Base-by-base conservation (phyloP, 2,329 filamentous ascomycete genomes). In the Apiospora sp. region DNA sequence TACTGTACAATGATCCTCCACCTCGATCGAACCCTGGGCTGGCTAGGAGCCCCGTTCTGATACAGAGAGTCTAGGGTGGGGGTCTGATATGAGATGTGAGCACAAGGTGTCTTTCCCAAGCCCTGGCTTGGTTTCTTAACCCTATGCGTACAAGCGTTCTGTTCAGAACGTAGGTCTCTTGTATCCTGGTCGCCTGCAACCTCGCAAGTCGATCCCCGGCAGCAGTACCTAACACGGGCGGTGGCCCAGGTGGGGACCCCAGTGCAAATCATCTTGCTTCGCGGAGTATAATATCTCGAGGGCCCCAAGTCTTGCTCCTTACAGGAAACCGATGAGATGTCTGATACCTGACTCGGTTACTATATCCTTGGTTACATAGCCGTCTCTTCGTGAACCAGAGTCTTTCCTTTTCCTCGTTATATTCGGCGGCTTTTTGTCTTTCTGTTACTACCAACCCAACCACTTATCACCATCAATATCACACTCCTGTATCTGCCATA, bases 21-120 rank as follows among this genome's bases (percentile, higher is more conserved):
- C 34, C 34, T 64, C 58, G 58, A 64, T 64, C 58, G 58, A n/a
- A 64, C 58, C 54, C 58, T 64, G 58, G 58, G 58, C 58, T 41
- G 34, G 19, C 34, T 64, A 37, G 19, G 58, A 64, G 58, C 58
- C 58, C 58, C 58, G 34, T 64, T 4, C 58, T 64, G 58, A 64
- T 64, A 64, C 58, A 64, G 30, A 64, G 58, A 46, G 67, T 44
- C 67, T 34, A 13, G 67, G 67, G 67, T 68, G 67, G 67, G 67
- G 67, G 67, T 68, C 67, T 68, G 41, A 68, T 68, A 68, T 48
- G 67, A 64, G 58, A 68, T 68, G 41, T 68, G 67, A 68, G 43
- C 67, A 68, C 67, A 68, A 34, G 41, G 41, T 68, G 41, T 68
- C 41, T 48, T 68, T 64, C 58, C 54, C 34, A 64, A 41, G 58